These are phyloP conservation scores for Schwanniomyces sp. DNA, from an alignment of 805 yeast genomes.

Conservation along the genomic window DNA sequence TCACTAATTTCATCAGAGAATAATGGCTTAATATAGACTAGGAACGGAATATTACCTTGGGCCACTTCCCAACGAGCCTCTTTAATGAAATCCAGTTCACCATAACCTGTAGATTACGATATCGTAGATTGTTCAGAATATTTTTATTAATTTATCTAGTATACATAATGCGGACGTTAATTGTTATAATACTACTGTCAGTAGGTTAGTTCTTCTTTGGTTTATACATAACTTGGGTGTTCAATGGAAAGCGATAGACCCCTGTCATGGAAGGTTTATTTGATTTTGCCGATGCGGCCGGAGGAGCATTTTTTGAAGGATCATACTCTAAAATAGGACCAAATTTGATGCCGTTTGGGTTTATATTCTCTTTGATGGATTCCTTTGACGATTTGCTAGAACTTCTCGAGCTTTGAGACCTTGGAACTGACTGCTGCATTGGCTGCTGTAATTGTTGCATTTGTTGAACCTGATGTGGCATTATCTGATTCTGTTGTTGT, in stretches of 20 bases:
- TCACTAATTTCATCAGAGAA: too few species aligned
- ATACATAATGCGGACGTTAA: neutral
- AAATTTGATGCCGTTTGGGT: slow-evolving; percentile 30
- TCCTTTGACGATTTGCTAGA: slow-evolving; percentile 3
- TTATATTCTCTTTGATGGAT: slow-evolving; percentile 19
- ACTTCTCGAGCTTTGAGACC: neutral
- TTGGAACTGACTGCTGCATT: slow-evolving; percentile 2
- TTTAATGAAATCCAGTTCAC: too few species aligned
- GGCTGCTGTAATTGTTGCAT: slow-evolving; percentile 3
- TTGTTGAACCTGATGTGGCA: neutral
- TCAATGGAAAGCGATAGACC: slow-evolving; percentile 29
- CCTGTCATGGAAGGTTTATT: slow-evolving; percentile 17
- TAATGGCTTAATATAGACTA: too few species aligned
- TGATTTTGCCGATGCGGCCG: slow-evolving; percentile 9
- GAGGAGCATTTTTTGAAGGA: slow-evolving; percentile 30
- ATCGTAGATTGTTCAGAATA: neutral
- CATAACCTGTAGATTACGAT: too few species aligned
- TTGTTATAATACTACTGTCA: too few species aligned
- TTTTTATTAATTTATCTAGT: neutral
- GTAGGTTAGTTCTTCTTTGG: slow-evolving; percentile 22
- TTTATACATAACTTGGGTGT: slow-evolving; percentile 34
- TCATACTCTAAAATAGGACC: slow-evolving; percentile 43
- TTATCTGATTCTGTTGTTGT: slow-evolving; percentile 4
- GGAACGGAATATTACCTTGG: too few species aligned
- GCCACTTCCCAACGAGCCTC: too few species aligned